phyloP scores from a whole-genome alignment of 257 asterid genomes.

The Parsonsia alboflavescens region DNA sequence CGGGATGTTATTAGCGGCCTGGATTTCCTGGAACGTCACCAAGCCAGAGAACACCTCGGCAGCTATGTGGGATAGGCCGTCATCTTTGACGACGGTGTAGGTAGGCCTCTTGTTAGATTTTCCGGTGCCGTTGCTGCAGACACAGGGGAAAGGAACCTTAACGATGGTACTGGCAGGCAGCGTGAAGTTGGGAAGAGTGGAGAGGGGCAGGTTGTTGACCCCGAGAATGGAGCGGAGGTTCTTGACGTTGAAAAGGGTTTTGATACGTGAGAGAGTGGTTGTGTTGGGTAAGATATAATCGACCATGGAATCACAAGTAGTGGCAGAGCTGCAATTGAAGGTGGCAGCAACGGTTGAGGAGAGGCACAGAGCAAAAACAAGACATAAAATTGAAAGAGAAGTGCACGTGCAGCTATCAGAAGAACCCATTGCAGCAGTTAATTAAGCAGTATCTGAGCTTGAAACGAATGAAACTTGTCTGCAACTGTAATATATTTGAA shows the following conservation, averaged over 20 bases:
- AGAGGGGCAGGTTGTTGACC: conserved; percentile 53
- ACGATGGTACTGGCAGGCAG: conserved; percentile 32
- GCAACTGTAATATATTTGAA: neutral
- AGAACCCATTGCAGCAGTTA: conserved; percentile 10
- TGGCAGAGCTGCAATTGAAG: conserved; percentile 43
- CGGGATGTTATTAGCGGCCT: conserved; percentile 40
- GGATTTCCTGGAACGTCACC: conserved; percentile 40
- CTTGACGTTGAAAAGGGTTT: conserved; percentile 42
- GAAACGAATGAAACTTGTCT: neutral
- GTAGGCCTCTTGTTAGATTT: conserved; percentile 44
- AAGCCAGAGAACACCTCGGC: conserved; percentile 50
- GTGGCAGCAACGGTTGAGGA: conserved; percentile 26
- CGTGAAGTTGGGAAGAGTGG: conserved; percentile 26
- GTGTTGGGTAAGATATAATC: conserved; percentile 60
- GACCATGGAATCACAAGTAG: conserved; percentile 47
- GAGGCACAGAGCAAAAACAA: conserved; percentile 12
- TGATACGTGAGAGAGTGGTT: conserved; percentile 51
- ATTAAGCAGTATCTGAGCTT: neutral
- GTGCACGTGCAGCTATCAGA: neutral
- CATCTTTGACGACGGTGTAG: conserved; percentile 52
- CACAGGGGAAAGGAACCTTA: conserved; percentile 63
- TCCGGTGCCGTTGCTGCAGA: conserved; percentile 60
- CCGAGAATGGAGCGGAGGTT: conserved; percentile 58
- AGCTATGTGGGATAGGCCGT: conserved; percentile 60
- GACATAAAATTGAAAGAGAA: neutral